These are phyloP conservation scores for Lactarius evosmus DNA, from an alignment of 768 basidiomycete genomes.

Conservation along the genomic window DNA sequence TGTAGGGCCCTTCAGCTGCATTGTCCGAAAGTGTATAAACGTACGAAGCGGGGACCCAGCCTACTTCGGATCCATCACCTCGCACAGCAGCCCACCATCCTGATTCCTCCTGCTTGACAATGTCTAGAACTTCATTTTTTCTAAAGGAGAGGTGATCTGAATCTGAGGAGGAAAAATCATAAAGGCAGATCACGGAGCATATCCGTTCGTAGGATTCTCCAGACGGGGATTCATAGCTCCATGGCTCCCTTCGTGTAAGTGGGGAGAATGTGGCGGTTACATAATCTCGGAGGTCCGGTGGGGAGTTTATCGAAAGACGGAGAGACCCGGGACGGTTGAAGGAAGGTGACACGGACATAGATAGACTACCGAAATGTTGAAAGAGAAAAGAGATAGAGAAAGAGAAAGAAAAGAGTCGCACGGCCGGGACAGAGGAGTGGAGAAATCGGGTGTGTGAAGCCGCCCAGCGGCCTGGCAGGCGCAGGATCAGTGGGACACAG, in stretches of 20 bases:
- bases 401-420: not conserved
- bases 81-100: slow-evolving; percentile 85
- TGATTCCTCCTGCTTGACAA: slow-evolving; percentile 64
- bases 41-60: slow-evolving; percentile 77
- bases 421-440: not conserved
- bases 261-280: not conserved
- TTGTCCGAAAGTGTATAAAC: slow-evolving; percentile 53
- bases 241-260: slow-evolving; percentile 11
- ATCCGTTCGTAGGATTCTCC: slow-evolving; percentile 36
- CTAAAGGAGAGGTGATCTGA: slow-evolving; percentile 57
- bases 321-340: slow-evolving; percentile 17
- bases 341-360: slow-evolving; percentile 19
- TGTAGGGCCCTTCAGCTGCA: slow-evolving; percentile 47
- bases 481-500: not conserved
- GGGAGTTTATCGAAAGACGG: slow-evolving; percentile 17
- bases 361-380: slow-evolving; percentile 1
- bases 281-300: not conserved
- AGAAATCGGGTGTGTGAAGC: not conserved
- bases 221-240: slow-evolving; percentile 30
- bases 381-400: not conserved
- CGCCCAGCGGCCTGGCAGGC: not conserved
- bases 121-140: slow-evolving; percentile 62
- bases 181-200: slow-evolving; percentile 60
- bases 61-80: slow-evolving; percentile 48
- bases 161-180: slow-evolving; percentile 65